phyloP scores from a whole-genome alignment of 2,329 filamentous ascomycete species.

The Neocucurbitaria cava region DNA sequence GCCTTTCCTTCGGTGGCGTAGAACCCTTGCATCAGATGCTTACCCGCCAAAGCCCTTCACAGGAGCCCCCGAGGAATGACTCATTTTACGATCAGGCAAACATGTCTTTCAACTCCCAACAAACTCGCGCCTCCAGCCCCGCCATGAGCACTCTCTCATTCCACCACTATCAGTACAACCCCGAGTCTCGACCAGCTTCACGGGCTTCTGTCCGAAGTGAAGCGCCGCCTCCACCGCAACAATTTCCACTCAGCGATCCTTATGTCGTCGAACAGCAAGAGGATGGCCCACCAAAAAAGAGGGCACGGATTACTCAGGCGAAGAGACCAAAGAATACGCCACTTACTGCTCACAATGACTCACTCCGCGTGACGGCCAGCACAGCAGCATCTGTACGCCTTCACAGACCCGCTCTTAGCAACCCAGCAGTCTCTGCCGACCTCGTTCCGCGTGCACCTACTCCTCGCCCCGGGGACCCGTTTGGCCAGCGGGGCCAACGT shows the following conservation, averaged over 20 bases:
- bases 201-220: constrained; percentile 48
- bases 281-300: constrained; percentile 72
- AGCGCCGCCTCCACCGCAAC: constrained; percentile 23
- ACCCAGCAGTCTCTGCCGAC: constrained; percentile 65
- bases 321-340: constrained; percentile 74
- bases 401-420: constrained; percentile 73
- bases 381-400: constrained; percentile 86
- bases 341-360: constrained; percentile 78
- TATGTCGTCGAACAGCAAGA: constrained; percentile 44
- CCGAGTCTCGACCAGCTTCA: constrained; percentile 48
- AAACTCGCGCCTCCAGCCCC: constrained; percentile 55
- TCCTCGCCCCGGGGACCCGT: constrained; percentile 65
- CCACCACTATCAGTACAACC: constrained; percentile 38
- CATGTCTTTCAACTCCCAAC: constrained; percentile 36
- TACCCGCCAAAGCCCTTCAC: constrained; percentile 37
- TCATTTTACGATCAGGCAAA: constrained; percentile 36
- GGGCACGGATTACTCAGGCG: constrained; percentile 77
- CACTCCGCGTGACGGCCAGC: constrained; percentile 86
- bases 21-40: constrained; percentile 49
- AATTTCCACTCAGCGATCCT: constrained; percentile 26
- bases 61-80: constrained; percentile 34
- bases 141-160: constrained; percentile 51
- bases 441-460: constrained; percentile 79
- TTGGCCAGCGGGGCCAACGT: constrained; percentile 36
- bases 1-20: constrained; percentile 34